Percentiles rank a stretch among this genome's conserved stretches.
Conservation (phyloP, 805 yeast species). For the Yamadazyma endophytica region DNA sequence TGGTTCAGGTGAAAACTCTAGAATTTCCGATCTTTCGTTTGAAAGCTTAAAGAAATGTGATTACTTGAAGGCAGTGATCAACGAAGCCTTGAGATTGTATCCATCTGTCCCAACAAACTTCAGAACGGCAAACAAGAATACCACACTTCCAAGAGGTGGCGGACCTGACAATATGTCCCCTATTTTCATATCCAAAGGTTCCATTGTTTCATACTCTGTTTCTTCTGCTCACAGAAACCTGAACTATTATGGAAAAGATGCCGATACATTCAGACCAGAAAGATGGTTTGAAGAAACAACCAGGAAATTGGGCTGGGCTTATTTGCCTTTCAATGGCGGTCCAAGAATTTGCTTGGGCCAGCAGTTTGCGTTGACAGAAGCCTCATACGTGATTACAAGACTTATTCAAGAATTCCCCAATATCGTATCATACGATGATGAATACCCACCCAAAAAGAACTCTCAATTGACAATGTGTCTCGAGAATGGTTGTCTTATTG, state of each 20-base stretch:
- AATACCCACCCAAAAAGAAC: constrained; percentile 23
- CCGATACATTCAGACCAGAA: constrained; percentile 32
- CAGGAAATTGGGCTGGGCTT: constrained; percentile 43
- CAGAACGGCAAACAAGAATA: constrained; percentile 24
- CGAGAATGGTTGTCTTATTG: constrained; percentile 17
- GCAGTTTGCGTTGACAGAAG: constrained; percentile 53
- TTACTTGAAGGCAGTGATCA: constrained; percentile 32
- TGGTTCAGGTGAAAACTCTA: constrained; percentile 27
- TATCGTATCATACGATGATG: constrained; percentile 13
- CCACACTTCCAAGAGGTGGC: constrained; percentile 30
- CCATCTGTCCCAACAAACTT: constrained; percentile 31
- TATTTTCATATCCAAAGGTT: constrained; percentile 17
- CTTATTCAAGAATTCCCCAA: constrained; percentile 20
- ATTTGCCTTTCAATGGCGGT: constrained; percentile 53
- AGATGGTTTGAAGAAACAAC: constrained; percentile 31
- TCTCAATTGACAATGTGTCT: constrained; percentile 28
- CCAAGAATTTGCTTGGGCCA: constrained; percentile 55
- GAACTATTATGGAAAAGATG: constrained; percentile 30
- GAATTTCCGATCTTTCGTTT: constrained; percentile 27
- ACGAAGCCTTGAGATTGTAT: constrained; percentile 33
- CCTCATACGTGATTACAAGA: constrained; percentile 41
- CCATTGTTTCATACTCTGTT: constrained; percentile 16
- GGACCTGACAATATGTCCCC: constrained; percentile 24
- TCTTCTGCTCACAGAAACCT: constrained; percentile 18
- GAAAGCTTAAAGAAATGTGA: constrained; percentile 38